Evolutionary conservation across 106 monocot species (phyloP).

Genomic region (Acanthochlamys bracteata): DNA sequence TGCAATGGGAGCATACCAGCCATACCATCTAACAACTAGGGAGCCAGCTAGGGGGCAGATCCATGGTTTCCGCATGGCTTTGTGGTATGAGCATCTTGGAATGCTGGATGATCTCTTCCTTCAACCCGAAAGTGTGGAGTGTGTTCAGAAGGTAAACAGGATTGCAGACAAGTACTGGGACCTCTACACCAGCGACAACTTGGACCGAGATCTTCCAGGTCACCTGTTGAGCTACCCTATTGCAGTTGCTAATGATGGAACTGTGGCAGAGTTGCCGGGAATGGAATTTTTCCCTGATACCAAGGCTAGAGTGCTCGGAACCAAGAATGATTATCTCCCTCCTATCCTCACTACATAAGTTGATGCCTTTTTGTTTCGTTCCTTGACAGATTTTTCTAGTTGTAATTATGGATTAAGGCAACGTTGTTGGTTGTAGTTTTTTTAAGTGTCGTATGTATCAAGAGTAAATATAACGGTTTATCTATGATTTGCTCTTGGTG

Average conservation of each 20-base stretch:
- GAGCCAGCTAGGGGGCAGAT: conserved; percentile 47
- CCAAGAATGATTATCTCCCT: conserved; percentile 45
- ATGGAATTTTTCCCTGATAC: conserved; percentile 58
- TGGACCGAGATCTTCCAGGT: conserved; percentile 47
- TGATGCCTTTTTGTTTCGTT: not conserved
- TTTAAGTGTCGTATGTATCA: no score
- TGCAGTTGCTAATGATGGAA: conserved; percentile 23
- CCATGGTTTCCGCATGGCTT: conserved; percentile 63
- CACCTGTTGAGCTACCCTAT: conserved; percentile 65
- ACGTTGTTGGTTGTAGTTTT: no score
- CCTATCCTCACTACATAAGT: conserved; percentile 62
- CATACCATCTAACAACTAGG: conserved; percentile 37
- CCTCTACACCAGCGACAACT: conserved; percentile 24
- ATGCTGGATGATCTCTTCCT: conserved; percentile 41
- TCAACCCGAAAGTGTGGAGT: conserved; percentile 47
- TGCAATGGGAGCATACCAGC: conserved; percentile 77
- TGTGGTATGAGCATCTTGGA: conserved; percentile 70
- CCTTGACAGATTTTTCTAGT: no score
- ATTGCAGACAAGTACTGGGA: conserved; percentile 58
- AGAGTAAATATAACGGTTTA: no score
- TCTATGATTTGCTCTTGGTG: no score
- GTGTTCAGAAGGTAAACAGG: conserved; percentile 53
- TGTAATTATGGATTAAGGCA: no score
- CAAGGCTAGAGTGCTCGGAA: conserved; percentile 44
- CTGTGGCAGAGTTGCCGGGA: conserved; percentile 20